Percentiles rank a stretch among this genome's conserved stretches.
Evolutionary conservation across 139 green algal species (phyloP).

Genomic region (Chlorella sp.): DNA sequence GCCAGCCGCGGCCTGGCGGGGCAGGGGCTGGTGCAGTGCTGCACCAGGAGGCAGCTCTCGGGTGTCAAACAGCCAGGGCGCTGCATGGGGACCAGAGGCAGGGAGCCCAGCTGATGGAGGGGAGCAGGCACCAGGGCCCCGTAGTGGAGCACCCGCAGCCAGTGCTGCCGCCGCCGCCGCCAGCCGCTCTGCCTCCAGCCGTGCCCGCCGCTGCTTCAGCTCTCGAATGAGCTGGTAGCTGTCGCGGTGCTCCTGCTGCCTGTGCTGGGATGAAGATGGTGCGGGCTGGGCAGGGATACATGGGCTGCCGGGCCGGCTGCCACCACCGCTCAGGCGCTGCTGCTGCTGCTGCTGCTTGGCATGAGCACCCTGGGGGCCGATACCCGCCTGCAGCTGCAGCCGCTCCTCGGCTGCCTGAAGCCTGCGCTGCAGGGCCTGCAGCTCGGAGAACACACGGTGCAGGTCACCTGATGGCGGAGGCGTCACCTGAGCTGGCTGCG

Average conservation of each 20-base stretch:
- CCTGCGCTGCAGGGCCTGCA: slow-evolving; percentile 7
- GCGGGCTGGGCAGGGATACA: no score
- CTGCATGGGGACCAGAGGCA: no score
- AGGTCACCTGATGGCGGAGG: background rate
- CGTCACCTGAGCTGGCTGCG: background rate
- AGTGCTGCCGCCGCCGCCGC: background rate
- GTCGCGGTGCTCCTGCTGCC: background rate
- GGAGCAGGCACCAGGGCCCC: no score
- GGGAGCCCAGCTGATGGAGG: no score
- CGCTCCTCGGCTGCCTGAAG: slow-evolving; percentile 5
- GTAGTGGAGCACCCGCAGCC: background rate
- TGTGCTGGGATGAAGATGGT: no score
- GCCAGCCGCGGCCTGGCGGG: background rate
- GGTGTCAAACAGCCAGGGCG: background rate
- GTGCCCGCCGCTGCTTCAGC: slow-evolving; percentile 1
- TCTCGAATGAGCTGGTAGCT: slow-evolving; percentile 12
- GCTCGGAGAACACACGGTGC: background rate
- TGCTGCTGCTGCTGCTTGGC: background rate
- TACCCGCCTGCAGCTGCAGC: background rate
- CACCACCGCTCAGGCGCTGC: no score
- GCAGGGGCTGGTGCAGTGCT: background rate
- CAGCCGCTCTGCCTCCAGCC: slow-evolving; percentile 11
- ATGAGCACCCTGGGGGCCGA: no score
- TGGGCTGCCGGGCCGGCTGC: no score
- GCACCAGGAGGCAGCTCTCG: background rate